These are phyloP conservation scores for Dalbergia oliveri DNA, from an alignment of 306 rosid genomes.

Conservation along the genomic window DNA sequence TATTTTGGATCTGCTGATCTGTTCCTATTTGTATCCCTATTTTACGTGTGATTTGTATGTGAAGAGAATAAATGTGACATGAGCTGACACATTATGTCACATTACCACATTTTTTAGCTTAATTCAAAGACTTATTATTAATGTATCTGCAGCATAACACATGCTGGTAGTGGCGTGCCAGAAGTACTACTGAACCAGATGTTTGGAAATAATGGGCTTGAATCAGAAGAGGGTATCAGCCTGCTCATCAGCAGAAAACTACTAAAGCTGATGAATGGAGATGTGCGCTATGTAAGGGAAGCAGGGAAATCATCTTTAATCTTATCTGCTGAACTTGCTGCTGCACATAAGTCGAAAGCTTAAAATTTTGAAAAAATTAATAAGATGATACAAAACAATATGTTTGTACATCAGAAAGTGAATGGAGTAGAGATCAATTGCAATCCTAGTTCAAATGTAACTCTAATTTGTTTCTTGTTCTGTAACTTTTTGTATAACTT, in stretches of 20 bases:
- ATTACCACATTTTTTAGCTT: neutral
- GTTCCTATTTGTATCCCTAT: neutral
- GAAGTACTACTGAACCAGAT: slow-evolving; percentile 80
- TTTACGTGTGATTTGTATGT: neutral
- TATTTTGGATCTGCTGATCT: no score
- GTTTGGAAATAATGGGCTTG: slow-evolving; percentile 70
- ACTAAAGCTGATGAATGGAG: slow-evolving; percentile 91
- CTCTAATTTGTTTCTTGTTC: slow-evolving; percentile 42
- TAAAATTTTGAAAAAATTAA: slow-evolving; percentile 41
- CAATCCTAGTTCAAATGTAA: slow-evolving; percentile 42
- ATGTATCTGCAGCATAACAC: slow-evolving; percentile 67
- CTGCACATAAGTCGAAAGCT: slow-evolving; percentile 50
- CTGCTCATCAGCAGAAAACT: slow-evolving; percentile 84
- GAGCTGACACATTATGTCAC: neutral
- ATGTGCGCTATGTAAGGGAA: slow-evolving; percentile 80
- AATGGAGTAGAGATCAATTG: slow-evolving; percentile 27
- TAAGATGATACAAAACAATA: slow-evolving; percentile 35
- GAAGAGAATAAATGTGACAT: neutral
- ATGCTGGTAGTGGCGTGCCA: slow-evolving; percentile 78
- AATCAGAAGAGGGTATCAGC: slow-evolving; percentile 83
- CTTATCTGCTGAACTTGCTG: slow-evolving; percentile 84
- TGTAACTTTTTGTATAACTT: slow-evolving; percentile 43
- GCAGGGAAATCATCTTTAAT: slow-evolving; percentile 80
- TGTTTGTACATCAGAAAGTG: slow-evolving; percentile 41
- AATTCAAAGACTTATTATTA: slow-evolving; percentile 3